A percentile compares a stretch with the other conserved stretches of the same genome.
phyloP scores from a whole-genome alignment of 805 yeast genomes.

The Candida ponderosae region DNA sequence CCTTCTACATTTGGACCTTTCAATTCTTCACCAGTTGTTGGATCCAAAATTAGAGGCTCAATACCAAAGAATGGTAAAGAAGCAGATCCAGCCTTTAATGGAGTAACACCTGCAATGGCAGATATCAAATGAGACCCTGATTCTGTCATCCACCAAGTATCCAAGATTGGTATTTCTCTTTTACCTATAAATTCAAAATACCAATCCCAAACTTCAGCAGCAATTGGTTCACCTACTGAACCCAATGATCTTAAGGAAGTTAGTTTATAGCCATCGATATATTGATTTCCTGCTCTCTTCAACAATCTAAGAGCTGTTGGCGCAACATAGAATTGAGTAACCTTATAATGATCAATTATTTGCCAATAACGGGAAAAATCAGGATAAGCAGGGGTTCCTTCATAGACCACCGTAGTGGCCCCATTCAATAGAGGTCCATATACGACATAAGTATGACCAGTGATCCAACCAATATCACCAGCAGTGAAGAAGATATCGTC shows the following conservation, averaged over 20 bases:
- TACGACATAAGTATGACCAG: constrained; percentile 93
- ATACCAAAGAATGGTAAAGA: constrained; percentile 95
- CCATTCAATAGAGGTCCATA: constrained; percentile 90
- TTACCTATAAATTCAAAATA: constrained; percentile 89
- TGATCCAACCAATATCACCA: constrained; percentile 99
- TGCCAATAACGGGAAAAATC: constrained; percentile 95
- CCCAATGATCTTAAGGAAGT: constrained; percentile 88
- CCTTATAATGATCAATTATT: constrained; percentile 84
- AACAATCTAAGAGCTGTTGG: constrained; percentile 95
- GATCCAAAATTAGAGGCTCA: constrained; percentile 86
- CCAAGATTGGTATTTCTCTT: constrained; percentile 81
- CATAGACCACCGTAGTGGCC: constrained; percentile 88
- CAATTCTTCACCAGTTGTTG: constrained; percentile 81
- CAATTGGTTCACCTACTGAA: constrained; percentile 98
- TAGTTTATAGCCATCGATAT: constrained; percentile 72
- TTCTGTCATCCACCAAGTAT: constrained; percentile 99
- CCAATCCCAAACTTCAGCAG: constrained; percentile 99
- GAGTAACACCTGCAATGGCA: constrained; percentile 90
- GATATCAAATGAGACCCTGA: constrained; percentile 93
- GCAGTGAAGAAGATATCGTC: constrained; percentile 91
- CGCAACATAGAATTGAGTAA: constrained; percentile 95
- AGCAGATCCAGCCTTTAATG: constrained; percentile 96
- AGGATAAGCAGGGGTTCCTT: constrained; percentile 97
- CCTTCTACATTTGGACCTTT: constrained; percentile 91
- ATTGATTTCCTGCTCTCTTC: constrained; percentile 81